Percentiles rank a stretch among this genome's conserved stretches.
Evolutionary conservation across 768 basidiomycete species (phyloP).

Genomic region (Amylocystis lapponica): DNA sequence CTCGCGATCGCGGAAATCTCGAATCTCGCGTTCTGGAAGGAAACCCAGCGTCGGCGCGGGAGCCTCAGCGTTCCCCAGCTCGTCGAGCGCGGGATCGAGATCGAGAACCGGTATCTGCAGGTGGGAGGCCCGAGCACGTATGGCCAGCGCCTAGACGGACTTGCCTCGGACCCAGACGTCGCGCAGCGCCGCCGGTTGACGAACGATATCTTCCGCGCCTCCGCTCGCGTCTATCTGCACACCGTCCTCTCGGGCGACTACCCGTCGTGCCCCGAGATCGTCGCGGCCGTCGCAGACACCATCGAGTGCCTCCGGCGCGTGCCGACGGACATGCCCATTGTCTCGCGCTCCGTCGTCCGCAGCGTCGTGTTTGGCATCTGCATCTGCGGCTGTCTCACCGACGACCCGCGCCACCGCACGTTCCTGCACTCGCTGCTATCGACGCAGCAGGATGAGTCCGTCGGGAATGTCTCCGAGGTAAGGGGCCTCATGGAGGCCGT

Average conservation of each 20-base stretch:
- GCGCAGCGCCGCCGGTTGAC: slow-evolving; percentile 30
- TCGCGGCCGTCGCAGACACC: slow-evolving; percentile 45
- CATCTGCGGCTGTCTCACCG: slow-evolving; percentile 65
- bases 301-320: slow-evolving; percentile 40
- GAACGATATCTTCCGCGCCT: slow-evolving; percentile 58
- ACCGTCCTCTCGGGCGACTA: slow-evolving; percentile 71
- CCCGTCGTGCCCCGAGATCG: slow-evolving; percentile 62
- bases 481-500: slow-evolving; percentile 47
- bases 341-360: slow-evolving; percentile 53
- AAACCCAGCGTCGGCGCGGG: slow-evolving; percentile 30
- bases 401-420: slow-evolving; percentile 36
- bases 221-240: slow-evolving; percentile 70
- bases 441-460: slow-evolving; percentile 44
- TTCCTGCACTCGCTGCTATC: slow-evolving; percentile 42
- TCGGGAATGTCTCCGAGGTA: slow-evolving; percentile 64
- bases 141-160: slow-evolving; percentile 5
- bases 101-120: slow-evolving; percentile 43
- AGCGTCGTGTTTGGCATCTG: slow-evolving; percentile 78
- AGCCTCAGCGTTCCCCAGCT: slow-evolving; percentile 57
- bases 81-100: slow-evolving; percentile 44
- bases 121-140: slow-evolving; percentile 13
- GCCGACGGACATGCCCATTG: slow-evolving; percentile 25
- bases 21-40: slow-evolving; percentile 63
- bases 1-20: slow-evolving; percentile 76
- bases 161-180: slow-evolving; percentile 17